Evolutionary conservation across 2,329 filamentous ascomycete genomes (phyloP), one percentile per base, ranked within the genome.

Genomic region (Diaporthe ilicicola): DNA sequence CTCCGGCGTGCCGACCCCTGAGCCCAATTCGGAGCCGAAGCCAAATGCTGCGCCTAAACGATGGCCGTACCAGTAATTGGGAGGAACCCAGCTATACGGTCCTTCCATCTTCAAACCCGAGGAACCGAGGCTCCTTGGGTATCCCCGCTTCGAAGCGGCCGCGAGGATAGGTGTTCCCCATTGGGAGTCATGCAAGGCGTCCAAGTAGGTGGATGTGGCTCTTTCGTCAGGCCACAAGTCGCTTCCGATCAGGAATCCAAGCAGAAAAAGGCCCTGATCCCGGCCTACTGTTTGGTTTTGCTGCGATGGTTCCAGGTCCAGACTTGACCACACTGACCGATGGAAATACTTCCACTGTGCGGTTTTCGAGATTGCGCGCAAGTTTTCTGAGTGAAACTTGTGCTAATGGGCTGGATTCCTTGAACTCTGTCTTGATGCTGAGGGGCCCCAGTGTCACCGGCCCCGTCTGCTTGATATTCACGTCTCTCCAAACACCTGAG

Each of bases 71-170:
- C 89, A 92, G 78, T 91, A 91, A 73, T 87, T 89, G 0, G 89
- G 89, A 0, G 90, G 87, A 0, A 90, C 88, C 88, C 89, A 92
- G 75, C 91, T 90, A 74, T 92, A 92, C 0, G 90, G 90, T 0
- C 90, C 90, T 0, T 87, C 84, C 89, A 92, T 92, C 75, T 90
- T 91, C 85, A 92, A 87, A 0, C 89, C 89, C 0, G 86, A 86
- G 0, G 87, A 86, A 0, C 87, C 88, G 0, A 91, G 81, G 1
- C 81, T 76, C 10, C 82, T 73, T 0, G 89, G 86, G 67, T 82
- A 88, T 1, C 89, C 88, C 12, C 85, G 82, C 74, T 87, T 87
- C 2, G 84, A 84, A 0, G 89, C 90, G 0, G 89, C 89, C 0
- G 87, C 82, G 48, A 91, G 82, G 48, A 91, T 83, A 0, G 90